A percentile compares a stretch with the other conserved stretches of the same genome.
Evolutionary conservation across 768 basidiomycete genomes (phyloP).

Genomic region (Rhizopogon salebrosus): DNA sequence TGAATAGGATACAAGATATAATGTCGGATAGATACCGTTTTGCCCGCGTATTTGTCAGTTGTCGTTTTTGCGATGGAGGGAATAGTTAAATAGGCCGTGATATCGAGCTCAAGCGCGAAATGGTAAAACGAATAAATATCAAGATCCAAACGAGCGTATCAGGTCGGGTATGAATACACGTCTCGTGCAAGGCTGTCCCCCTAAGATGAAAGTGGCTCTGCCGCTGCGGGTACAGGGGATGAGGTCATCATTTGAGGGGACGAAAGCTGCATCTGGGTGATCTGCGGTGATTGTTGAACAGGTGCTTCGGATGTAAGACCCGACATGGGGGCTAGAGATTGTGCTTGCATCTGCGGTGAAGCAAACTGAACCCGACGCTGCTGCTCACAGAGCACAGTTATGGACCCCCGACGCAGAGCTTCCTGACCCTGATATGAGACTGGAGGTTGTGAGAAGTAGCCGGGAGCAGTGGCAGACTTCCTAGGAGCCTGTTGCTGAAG

Average conservation of each 20-base stretch:
- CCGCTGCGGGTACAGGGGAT: slow-evolving; percentile 8
- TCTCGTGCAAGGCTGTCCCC: neutral
- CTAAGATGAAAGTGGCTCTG: slow-evolving; percentile 19
- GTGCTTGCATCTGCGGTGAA: slow-evolving; percentile 27
- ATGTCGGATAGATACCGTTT: slow-evolving; percentile 16
- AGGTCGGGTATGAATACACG: neutral
- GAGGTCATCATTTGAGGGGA: slow-evolving; percentile 25
- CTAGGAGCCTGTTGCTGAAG: slow-evolving; percentile 32
- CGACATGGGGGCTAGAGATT: slow-evolving; percentile 19
- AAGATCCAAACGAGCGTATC: slow-evolving; percentile 11
- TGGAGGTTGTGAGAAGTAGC: slow-evolving; percentile 27
- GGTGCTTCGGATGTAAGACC: slow-evolving; percentile 21
- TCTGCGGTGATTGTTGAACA: slow-evolving; percentile 18
- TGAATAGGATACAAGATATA: slow-evolving; percentile 26
- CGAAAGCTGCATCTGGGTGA: slow-evolving; percentile 12
- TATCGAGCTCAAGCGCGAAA: slow-evolving; percentile 19
- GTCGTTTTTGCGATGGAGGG: slow-evolving; percentile 16
- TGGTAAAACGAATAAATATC: slow-evolving; percentile 24
- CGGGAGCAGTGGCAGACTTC: slow-evolving; percentile 27
- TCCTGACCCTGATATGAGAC: slow-evolving; percentile 24
- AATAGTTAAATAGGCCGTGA: slow-evolving; percentile 27
- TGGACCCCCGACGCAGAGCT: slow-evolving; percentile 25
- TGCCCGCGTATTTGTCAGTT: slow-evolving; percentile 9
- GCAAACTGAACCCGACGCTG: slow-evolving; percentile 24
- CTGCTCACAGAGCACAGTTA: slow-evolving; percentile 13